Conservation (phyloP, 345 rosid species). For the Arabidopsis arenosa region DNA sequence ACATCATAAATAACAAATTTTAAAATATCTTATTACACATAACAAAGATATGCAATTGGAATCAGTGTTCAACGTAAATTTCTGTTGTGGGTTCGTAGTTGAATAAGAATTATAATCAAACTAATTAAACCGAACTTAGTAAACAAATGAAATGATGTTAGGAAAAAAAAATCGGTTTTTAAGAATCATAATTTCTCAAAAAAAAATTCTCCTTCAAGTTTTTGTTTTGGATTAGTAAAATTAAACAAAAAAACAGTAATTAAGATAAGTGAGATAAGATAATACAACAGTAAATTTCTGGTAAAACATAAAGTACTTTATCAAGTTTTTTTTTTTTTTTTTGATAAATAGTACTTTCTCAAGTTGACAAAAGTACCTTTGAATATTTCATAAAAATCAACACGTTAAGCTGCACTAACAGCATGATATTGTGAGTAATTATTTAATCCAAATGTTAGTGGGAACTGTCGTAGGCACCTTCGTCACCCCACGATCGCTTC, state of each 20-base stretch:
- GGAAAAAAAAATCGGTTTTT: no score
- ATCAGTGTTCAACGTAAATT: background rate
- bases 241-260: background rate
- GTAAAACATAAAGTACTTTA: conserved; percentile 19
- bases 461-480: conserved; percentile 42
- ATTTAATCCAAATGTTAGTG: conserved; percentile 30
- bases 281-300: conserved; percentile 1
- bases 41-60: background rate
- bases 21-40: background rate
- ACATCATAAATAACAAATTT: background rate
- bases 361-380: conserved; percentile 33
- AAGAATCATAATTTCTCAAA: no score
- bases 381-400: conserved; percentile 38
- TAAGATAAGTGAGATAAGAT: background rate
- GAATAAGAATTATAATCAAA: conserved; percentile 12
- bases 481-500: conserved; percentile 48
- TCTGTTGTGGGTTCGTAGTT: background rate
- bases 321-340: background rate
- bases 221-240: background rate
- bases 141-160: no score
- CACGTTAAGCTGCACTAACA: conserved; percentile 45
- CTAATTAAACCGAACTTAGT: background rate
- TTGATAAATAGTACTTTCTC: background rate
- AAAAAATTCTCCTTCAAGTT: background rate
- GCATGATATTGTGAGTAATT: conserved; percentile 27